Conservation (phyloP, 2,329 filamentous ascomycete genomes). For the Cyphellophora europaea region DNA sequence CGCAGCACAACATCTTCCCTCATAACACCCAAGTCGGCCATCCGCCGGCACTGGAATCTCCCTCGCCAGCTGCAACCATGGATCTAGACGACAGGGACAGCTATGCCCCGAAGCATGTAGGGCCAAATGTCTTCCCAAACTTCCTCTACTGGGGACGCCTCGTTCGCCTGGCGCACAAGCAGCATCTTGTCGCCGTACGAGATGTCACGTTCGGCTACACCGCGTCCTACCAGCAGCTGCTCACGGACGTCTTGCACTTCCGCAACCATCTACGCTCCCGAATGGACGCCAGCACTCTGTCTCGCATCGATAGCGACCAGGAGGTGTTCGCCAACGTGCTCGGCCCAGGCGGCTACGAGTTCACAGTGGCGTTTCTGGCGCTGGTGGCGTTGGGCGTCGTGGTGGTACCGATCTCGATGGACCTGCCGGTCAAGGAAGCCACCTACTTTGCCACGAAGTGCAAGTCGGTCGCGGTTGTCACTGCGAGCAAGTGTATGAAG, state of each 20-base stretch:
- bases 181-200: slow-evolving; percentile 16
- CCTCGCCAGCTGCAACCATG: too few species aligned
- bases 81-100: slow-evolving; percentile 5
- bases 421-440: slow-evolving; percentile 21
- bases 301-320: slow-evolving; percentile 27
- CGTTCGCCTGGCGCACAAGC: slow-evolving; percentile 20
- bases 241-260: slow-evolving; percentile 36
- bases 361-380: slow-evolving; percentile 37
- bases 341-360: slow-evolving; percentile 39
- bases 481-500: slow-evolving; percentile 4
- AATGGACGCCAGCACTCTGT: slow-evolving; percentile 21
- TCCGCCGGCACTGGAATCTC: too few species aligned
- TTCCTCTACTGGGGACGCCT: slow-evolving; percentile 21
- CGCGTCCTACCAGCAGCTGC: slow-evolving; percentile 31
- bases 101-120: slow-evolving; percentile 20
- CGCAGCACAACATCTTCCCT: too few species aligned
- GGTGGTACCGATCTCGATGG: slow-evolving; percentile 31
- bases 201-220: slow-evolving; percentile 21
- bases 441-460: slow-evolving; percentile 19
- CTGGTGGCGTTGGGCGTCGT: slow-evolving; percentile 38
- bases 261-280: slow-evolving; percentile 26
- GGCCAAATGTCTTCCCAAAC: slow-evolving; percentile 22
- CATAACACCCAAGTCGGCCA: too few species aligned
- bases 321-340: slow-evolving; percentile 30
- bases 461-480: slow-evolving; percentile 6